Evolutionary conservation across 2,329 filamentous ascomycete genomes (phyloP).

Genomic region (Cercospora zeae-maydis): DNA sequence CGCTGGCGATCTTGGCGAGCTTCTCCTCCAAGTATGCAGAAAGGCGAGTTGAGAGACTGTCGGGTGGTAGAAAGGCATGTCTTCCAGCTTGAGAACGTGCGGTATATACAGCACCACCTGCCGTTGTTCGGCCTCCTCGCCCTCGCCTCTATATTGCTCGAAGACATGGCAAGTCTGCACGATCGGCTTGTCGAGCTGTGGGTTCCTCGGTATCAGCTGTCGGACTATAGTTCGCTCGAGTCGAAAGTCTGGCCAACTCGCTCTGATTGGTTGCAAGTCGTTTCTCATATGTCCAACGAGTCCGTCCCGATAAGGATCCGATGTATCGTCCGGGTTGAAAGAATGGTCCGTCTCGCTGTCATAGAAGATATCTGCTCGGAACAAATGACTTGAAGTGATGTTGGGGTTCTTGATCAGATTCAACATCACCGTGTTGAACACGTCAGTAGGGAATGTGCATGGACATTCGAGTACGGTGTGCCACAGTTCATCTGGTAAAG

Average conservation of each 20-base stretch:
- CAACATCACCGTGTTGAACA: slow-evolving; percentile 65
- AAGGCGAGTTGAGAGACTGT: slow-evolving; percentile 70
- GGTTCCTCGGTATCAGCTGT: slow-evolving; percentile 77
- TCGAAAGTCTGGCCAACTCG: slow-evolving; percentile 33
- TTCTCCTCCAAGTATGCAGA: slow-evolving; percentile 62
- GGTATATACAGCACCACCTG: slow-evolving; percentile 74
- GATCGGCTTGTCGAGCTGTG: slow-evolving; percentile 67
- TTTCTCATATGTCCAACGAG: slow-evolving; percentile 44
- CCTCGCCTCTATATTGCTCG: slow-evolving; percentile 29
- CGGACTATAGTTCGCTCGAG: slow-evolving; percentile 67
- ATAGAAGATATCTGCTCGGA: slow-evolving; percentile 70
- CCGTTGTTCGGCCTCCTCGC: slow-evolving; percentile 30
- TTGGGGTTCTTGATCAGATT: slow-evolving; percentile 78
- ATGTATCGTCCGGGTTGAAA: slow-evolving; percentile 25
- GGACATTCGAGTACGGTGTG: slow-evolving; percentile 27
- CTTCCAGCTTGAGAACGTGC: slow-evolving; percentile 58
- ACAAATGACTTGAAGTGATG: slow-evolving; percentile 71
- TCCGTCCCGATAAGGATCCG: slow-evolving; percentile 2
- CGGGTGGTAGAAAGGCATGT: slow-evolving; percentile 87
- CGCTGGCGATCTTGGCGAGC: slow-evolving; percentile 11
- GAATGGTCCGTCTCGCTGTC: slow-evolving; percentile 45
- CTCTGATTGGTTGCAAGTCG: slow-evolving; percentile 35
- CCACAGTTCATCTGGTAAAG: slow-evolving; percentile 30
- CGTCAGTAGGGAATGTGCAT: slow-evolving; percentile 61
- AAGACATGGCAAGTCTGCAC: slow-evolving; percentile 79